Percentiles rank a stretch among this genome's conserved stretches.
These are phyloP conservation scores for Cladosporium phlei DNA, from an alignment of 2,329 filamentous ascomycete species.

Conservation along the genomic window DNA sequence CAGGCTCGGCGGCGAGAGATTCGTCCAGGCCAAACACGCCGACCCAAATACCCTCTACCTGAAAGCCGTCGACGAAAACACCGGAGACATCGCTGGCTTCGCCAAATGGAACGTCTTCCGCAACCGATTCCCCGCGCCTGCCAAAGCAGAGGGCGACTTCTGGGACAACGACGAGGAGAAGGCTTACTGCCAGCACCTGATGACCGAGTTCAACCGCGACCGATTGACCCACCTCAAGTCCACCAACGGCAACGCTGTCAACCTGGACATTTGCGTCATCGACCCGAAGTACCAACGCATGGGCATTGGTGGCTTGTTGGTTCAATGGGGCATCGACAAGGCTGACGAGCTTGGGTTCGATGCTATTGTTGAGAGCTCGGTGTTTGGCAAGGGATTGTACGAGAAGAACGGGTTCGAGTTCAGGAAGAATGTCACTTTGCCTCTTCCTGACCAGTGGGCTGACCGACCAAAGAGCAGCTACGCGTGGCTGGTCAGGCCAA, in stretches of 20 bases:
- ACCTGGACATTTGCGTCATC: constrained; percentile 27
- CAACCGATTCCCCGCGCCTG: constrained; percentile 17
- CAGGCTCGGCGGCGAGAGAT: constrained; percentile 21
- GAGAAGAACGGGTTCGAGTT: constrained; percentile 31
- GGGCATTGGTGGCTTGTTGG: constrained; percentile 25
- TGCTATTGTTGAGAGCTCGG: constrained; percentile 29
- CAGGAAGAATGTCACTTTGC: constrained; percentile 22
- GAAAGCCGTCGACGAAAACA: constrained; percentile 27
- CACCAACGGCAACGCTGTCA: constrained; percentile 25
- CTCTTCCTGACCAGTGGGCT: constrained; percentile 17
- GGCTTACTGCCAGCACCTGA: constrained; percentile 19
- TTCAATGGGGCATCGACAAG: constrained; percentile 27
- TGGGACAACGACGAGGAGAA: constrained; percentile 22
- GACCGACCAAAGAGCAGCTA: constrained; percentile 18
- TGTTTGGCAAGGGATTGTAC: constrained; percentile 27
- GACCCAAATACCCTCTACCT: constrained; percentile 25
- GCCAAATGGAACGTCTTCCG: constrained; percentile 30
- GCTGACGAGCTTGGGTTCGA: constrained; percentile 27
- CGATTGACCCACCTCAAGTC: constrained; percentile 22
- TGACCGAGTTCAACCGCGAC: constrained; percentile 19
- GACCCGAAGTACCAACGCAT: constrained; percentile 28
- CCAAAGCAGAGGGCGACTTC: constrained; percentile 16
- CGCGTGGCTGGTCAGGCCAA: constrained; percentile 28
- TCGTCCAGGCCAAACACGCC: constrained; percentile 19
- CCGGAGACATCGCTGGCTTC: constrained; percentile 27